Base-by-base conservation (phyloP, 106 monocot genomes). In the Allium sativum region DNA sequence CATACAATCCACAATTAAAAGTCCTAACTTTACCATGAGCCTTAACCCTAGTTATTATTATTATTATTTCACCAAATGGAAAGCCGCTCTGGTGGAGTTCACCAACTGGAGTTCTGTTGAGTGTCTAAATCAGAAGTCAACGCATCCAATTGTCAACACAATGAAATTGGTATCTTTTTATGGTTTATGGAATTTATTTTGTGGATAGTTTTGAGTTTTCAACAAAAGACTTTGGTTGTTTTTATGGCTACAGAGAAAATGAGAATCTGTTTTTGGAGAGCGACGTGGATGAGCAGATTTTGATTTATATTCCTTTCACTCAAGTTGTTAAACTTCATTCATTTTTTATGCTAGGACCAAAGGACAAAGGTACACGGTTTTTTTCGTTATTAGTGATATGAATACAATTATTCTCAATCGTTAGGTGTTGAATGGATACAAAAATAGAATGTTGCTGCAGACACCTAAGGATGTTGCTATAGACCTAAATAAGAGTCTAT, bases 31-130 rank as follows among this genome's bases (percentile, higher is more conserved):
- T 31, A 5, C 5, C 5, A 2, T 31, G 1, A 56, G 55, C 59
- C 40, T 44, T 43, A 60, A 44, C 44, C 22, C 21, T n/a, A 11
- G 48, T 15, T 15, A 11, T 59, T 4, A 17, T n/a, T n/a, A n/a
- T 43, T 9, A n/a, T 17, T 44, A 17, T 31, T 7, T 59, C 13
- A 12, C 42, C 12, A 8, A 7, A 44, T 47, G 18, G n/a, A 5
- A 98, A 91, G 96, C 87, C 18, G 96, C 91, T 80, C 81, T 98
- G 55, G 76, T 91, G 51, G 96, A 98, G 66, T 84, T 82, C 78
- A 68, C 91, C 52, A 87, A 91, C 42, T 96, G 96, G 96, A 82
- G 82, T 16, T 73, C 87, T 21, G 75, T 98, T 17, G 96, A 98
- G 53, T 98, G 96, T 74, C 91, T 98, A 76, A 98, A 98, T 58